Evolutionary conservation across 1,139 yeast genomes (phyloP).

Genomic region (Kodamaea anthophila): DNA sequence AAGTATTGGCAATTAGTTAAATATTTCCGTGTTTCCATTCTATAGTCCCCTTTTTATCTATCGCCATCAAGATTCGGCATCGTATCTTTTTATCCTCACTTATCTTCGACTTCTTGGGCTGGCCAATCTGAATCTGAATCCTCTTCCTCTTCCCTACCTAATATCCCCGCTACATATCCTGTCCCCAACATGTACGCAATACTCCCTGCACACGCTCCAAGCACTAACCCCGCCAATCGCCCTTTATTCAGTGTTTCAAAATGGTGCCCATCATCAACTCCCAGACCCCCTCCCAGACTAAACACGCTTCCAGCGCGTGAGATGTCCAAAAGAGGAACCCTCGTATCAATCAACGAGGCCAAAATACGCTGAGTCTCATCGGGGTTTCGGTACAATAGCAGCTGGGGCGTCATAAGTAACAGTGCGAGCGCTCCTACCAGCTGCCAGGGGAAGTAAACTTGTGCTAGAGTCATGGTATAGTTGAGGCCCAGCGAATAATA

Average conservation of each 20-base stretch:
- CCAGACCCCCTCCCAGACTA: slow-evolving; percentile 8
- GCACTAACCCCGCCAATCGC: slow-evolving; percentile 50
- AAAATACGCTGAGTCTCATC: slow-evolving; percentile 41
- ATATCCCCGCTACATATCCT: too few relatives aligned
- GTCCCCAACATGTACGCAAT: slow-evolving; percentile 48
- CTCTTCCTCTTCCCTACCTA: too few relatives aligned
- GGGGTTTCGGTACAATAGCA: slow-evolving; percentile 47
- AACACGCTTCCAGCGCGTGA: too few relatives aligned
- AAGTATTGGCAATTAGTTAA: too few relatives aligned
- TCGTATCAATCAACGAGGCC: slow-evolving; percentile 53
- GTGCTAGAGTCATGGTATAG: slow-evolving; percentile 71
- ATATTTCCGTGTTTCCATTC: too few relatives aligned
- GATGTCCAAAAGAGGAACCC: slow-evolving; percentile 50
- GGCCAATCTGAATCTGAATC: too few relatives aligned
- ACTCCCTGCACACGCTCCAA: slow-evolving; percentile 68
- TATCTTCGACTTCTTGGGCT: too few relatives aligned
- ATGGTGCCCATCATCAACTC: too few relatives aligned
- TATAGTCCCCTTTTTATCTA: too few relatives aligned
- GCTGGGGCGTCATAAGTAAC: slow-evolving; percentile 36
- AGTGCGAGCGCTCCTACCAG: slow-evolving; percentile 40
- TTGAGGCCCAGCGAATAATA: slow-evolving; percentile 42
- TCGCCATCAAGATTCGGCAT: too few relatives aligned
- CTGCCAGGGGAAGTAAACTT: slow-evolving; percentile 61
- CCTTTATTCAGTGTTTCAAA: slow-evolving; percentile 33
- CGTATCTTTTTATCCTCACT: too few relatives aligned